A percentile compares a stretch with the other conserved stretches of the same genome.
Evolutionary conservation across 2,329 filamentous ascomycete genomes (phyloP).

Genomic region (Chaetomium globosum): DNA sequence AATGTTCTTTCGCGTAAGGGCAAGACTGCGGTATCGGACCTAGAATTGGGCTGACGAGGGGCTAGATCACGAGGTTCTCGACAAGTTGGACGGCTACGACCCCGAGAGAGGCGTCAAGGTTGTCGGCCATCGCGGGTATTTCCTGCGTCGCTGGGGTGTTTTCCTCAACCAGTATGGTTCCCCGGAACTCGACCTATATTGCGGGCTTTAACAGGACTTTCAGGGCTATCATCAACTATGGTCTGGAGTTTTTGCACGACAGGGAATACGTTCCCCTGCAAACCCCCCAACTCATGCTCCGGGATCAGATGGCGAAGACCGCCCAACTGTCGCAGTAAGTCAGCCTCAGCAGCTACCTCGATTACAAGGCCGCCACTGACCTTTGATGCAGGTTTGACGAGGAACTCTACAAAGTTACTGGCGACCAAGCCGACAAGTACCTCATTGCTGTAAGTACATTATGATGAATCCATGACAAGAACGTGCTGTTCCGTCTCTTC

Average conservation of each 20-base stretch:
- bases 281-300: constrained; percentile 91
- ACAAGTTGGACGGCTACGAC: constrained; percentile 86
- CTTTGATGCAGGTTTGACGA: constrained; percentile 69
- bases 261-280: constrained; percentile 83
- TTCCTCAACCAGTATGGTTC: constrained; percentile 36
- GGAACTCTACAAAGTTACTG: constrained; percentile 95
- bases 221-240: constrained; percentile 92
- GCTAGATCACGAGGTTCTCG: constrained; percentile 81
- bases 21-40: not conserved
- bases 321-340: constrained; percentile 80
- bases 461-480: too few relatives aligned
- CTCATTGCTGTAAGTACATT: constrained; percentile 54
- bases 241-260: constrained; percentile 80
- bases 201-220: constrained; percentile 11
- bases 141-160: constrained; percentile 84
- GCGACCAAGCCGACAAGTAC: constrained; percentile 85
- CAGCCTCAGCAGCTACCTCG: not conserved
- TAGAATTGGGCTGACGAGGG: not conserved
- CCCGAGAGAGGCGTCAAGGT: constrained; percentile 91
- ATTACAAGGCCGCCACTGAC: not conserved
- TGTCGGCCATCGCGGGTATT: constrained; percentile 93
- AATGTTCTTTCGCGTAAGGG: constrained; percentile 68
- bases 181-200: not conserved
- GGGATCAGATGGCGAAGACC: constrained; percentile 96
- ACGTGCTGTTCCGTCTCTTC: not conserved